phyloP scores from a whole-genome alignment of 345 rosid species.

The Anacardium occidentale region DNA sequence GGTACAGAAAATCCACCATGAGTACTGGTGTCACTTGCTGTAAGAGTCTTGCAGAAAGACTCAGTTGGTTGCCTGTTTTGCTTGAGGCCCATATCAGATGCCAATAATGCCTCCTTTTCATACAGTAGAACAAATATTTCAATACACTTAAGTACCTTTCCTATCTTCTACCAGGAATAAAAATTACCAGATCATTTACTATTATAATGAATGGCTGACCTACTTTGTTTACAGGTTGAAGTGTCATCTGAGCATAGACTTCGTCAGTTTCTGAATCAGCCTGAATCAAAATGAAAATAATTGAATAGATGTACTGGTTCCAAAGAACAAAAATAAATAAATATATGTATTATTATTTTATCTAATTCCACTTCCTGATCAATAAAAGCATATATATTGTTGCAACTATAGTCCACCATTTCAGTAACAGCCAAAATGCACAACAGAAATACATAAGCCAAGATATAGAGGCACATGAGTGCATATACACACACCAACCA shows the following conservation, averaged over 20 bases:
- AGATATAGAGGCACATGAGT: background rate
- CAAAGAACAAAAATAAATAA: background rate
- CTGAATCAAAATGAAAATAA: constrained; percentile 33
- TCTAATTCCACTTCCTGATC: background rate
- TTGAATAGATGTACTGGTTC: background rate
- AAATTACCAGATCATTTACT: background rate
- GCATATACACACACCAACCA: no score
- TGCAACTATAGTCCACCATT: background rate
- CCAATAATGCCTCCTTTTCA: constrained; percentile 81
- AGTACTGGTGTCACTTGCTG: constrained; percentile 96
- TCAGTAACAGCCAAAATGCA: background rate
- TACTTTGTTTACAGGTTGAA: constrained; percentile 77
- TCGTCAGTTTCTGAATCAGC: constrained; percentile 77
- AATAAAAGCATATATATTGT: background rate
- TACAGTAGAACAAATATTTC: constrained; percentile 44
- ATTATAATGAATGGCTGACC: constrained; percentile 38
- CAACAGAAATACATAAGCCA: background rate
- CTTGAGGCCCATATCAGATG: constrained; percentile 82
- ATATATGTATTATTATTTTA: background rate
- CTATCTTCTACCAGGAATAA: background rate
- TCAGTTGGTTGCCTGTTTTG: constrained; percentile 79
- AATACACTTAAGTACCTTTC: background rate
- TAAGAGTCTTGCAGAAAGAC: constrained; percentile 95
- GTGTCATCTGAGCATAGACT: constrained; percentile 81
- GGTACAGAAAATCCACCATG: constrained; percentile 98